Percentiles rank a stretch among this genome's conserved stretches.
phyloP scores from a whole-genome alignment of 2,329 filamentous ascomycete genomes.

The Verticillium isaacii region DNA sequence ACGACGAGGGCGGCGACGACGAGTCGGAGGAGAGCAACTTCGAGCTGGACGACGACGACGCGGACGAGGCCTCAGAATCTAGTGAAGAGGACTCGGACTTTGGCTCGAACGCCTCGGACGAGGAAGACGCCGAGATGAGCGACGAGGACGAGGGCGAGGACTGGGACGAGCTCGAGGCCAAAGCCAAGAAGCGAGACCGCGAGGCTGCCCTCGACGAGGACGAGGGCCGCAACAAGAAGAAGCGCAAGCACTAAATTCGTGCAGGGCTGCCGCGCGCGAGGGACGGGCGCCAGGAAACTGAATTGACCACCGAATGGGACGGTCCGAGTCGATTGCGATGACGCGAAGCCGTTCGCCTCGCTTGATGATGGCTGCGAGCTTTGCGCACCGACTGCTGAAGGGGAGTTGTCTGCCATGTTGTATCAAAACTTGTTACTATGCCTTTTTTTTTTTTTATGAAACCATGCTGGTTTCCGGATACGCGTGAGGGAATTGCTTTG shows the following conservation, averaged over 20 bases:
- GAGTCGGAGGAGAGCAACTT: slow-evolving; percentile 91
- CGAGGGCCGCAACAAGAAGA: slow-evolving; percentile 69
- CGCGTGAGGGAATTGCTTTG: background rate
- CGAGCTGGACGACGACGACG: slow-evolving; percentile 81
- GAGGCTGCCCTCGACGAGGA: slow-evolving; percentile 67
- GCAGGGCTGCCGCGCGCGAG: background rate
- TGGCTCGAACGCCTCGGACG: slow-evolving; percentile 80
- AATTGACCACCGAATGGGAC: background rate
- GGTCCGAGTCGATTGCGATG: no score
- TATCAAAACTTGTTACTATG: background rate
- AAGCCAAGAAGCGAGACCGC: slow-evolving; percentile 80
- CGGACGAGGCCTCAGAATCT: slow-evolving; percentile 74
- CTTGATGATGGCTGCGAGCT: no score
- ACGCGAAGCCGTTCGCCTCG: no score
- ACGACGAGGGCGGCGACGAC: slow-evolving; percentile 75
- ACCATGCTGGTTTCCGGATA: background rate
- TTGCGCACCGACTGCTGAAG: background rate
- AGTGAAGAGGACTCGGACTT: slow-evolving; percentile 87
- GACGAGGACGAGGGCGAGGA: slow-evolving; percentile 81
- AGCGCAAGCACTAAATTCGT: slow-evolving; percentile 47
- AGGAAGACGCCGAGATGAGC: slow-evolving; percentile 68
- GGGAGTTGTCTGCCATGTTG: background rate
- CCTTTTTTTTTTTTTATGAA: background rate
- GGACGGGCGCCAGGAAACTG: background rate
- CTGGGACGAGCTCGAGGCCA: slow-evolving; percentile 92